Base-by-base conservation (phyloP, 164 flowering plant genomes). In the Berberis vulgaris region DNA sequence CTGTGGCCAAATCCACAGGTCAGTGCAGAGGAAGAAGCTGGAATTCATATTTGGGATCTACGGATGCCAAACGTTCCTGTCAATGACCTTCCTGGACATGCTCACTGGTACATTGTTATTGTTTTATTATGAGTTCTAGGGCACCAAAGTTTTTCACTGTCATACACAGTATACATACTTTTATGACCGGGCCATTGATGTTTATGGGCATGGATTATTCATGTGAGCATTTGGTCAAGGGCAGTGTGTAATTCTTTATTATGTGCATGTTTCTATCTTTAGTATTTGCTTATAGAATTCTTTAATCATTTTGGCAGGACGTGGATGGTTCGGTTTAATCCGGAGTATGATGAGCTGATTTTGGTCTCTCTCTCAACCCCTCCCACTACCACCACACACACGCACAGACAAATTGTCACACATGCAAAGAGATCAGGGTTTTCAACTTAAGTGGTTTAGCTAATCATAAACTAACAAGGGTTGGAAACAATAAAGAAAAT, bases 21-120 rank as follows among this genome's bases (percentile, higher is more conserved):
- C 53, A 95, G 92, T 66, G 94, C 97, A 57, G 99, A 84, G 62
- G 96, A 95, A 80, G 99, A 91, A 70, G 81, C 85, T 67, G 97
- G 97, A 44, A 85, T 95, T 71, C 77, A 74, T 62, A 72, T 89
- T 54, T 91, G 99, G 99, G 99, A 95, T 79, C 85, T 86, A 57
- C 80, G 99, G 66, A 89, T 78, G 94, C 81, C 83, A 11, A 86
- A 83, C 69, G 49, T 65, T 70, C 96, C 97, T 38, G 72, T 89
- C 64, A 65, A 73, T 59, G 89, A 88, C 69, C 86, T 94, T 55
- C 90, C 96, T 65, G 99, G 97, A 44, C 99, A 95, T 80, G 69
- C 97, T 70, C 99, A 95, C 80, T 95, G 99, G 97, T 89, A 86
- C 43, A 8, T 7, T 6, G 40, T 68, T 43, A 53, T 63, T 39